Base-by-base conservation (phyloP, 1,284 basidiomycete species). In the Lignosus rhinocerotis region DNA sequence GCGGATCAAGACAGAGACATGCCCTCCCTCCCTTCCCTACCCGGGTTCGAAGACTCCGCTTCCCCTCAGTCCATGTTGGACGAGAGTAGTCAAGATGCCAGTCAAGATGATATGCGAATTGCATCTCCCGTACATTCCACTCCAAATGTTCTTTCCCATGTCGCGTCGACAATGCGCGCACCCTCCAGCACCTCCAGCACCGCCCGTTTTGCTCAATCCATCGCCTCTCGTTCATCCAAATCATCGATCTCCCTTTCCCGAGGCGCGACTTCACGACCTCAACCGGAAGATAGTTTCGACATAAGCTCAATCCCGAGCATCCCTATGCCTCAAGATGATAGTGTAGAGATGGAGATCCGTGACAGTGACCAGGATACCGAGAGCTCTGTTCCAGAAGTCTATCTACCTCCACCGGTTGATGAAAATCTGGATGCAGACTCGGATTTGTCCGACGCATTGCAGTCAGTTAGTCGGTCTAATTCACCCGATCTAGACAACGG, bases 21-120 rank as follows among this genome's bases (percentile, higher is more conserved):
- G 78, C 87, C 90, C 7, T 92, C 90, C 39, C 74, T 92, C 2
- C 90, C 90, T 2, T 90, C 88, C 7, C 72, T 92, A 7, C 87
- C 88, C 12, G 76, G 66, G 1, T 84, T 88, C 66, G 88, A 91
- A 43, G 82, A 87, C 65, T 87, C 86, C 19, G 76, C 64, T 6
- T 72, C 68, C 14, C 62, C 67, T 12, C 64, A 69, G 7, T 63
- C 62, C 5, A 66, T 60, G 7, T 47, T 58, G 8, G 64, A 69
- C 9, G 63, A 64, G 2, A 65, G 59, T 41, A 66, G 48, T 33
- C 45, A 58, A 16, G 56, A 58, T 36, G 36, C 30, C n/a, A 61
- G 59, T 25, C 51, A 59, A 16, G 56, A 73, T 32, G 69, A 71
- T 39, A 70, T 72, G 56, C 70, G 74, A 46, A 64, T 66, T 8